These are phyloP conservation scores for Cordia subcordata DNA, from an alignment of 257 asterid species.

Conservation along the genomic window DNA sequence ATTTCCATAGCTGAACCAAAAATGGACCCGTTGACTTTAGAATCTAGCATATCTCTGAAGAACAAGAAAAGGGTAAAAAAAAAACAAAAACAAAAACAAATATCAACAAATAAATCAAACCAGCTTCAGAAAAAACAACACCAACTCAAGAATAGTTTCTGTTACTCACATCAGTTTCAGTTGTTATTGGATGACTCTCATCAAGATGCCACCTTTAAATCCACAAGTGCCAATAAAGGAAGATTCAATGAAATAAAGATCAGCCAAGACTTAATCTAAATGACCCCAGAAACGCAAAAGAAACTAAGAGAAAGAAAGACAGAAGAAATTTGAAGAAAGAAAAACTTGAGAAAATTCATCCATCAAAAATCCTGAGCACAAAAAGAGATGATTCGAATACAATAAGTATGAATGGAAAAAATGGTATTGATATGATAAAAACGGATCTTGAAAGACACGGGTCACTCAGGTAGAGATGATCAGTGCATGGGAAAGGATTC, in stretches of 20 bases:
- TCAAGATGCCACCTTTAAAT: background rate
- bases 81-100: background rate
- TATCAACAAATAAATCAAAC: background rate
- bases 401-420: constrained; percentile 1
- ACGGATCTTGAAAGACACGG: too few relatives aligned
- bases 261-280: too few relatives aligned
- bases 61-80: background rate
- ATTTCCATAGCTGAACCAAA: background rate
- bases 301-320: constrained; percentile 1
- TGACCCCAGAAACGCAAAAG: background rate
- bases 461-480: too few relatives aligned
- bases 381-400: constrained; percentile 7
- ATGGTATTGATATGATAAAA: too few relatives aligned
- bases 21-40: background rate
- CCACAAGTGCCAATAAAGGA: background rate
- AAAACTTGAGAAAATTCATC: constrained; percentile 1
- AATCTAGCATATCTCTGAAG: background rate
- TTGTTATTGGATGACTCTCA: background rate
- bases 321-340: constrained; percentile 2
- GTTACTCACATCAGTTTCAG: background rate
- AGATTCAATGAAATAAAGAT: too few relatives aligned
- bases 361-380: too few relatives aligned
- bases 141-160: background rate
- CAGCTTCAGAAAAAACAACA: too few relatives aligned
- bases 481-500: too few relatives aligned